Evolutionary conservation across 1,139 yeast species (phyloP).

Genomic region (Saccharomycopsis crataegensis): DNA sequence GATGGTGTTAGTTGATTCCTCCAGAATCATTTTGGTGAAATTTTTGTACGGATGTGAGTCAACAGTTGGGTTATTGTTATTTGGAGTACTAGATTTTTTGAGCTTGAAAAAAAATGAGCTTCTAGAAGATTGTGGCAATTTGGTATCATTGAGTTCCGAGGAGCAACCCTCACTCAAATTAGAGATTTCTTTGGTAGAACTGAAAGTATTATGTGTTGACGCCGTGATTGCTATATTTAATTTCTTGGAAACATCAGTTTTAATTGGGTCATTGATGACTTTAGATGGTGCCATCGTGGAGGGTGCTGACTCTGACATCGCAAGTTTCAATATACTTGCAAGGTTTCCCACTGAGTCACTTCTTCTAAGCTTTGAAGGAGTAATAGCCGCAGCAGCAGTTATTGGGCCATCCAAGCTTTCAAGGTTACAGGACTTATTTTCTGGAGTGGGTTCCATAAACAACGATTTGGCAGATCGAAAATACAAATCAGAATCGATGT

Average conservation of each 20-base stretch:
- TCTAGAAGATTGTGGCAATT: not conserved
- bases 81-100: too few species aligned
- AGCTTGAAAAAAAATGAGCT: not conserved
- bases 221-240: too few species aligned
- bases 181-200: too few species aligned
- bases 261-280: too few species aligned
- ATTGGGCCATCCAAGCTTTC: not conserved
- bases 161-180: too few species aligned
- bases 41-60: conserved; percentile 12
- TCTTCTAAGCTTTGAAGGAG: not conserved
- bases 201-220: too few species aligned
- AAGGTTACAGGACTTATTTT: too few species aligned
- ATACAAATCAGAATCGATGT: not conserved
- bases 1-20: not conserved
- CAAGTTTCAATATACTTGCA: conserved; percentile 10
- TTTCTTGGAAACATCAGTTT: too few species aligned
- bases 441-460: not conserved
- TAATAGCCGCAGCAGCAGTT: not conserved
- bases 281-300: too few species aligned
- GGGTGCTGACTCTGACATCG: not conserved
- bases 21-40: conserved; percentile 4
- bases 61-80: too few species aligned
- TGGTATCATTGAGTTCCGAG: not conserved
- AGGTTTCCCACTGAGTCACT: conserved; percentile 11
- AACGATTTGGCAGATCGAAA: not conserved